Base-by-base conservation (phyloP, 2,329 filamentous ascomycete genomes). In the Beauveria australis region DNA sequence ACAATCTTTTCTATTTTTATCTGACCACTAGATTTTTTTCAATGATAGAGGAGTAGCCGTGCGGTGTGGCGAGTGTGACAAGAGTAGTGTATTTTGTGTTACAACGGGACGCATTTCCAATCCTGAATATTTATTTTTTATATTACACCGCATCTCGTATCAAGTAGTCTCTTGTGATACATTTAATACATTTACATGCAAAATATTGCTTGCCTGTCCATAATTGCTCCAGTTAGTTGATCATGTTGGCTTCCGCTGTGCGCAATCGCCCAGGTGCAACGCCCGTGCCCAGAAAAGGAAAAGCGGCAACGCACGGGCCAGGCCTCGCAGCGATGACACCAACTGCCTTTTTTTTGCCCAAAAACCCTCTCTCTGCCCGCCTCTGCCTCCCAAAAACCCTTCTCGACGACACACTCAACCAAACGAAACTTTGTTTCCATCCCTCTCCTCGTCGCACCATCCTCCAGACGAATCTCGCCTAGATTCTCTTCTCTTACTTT, bases 401-500 rank as follows among this genome's bases (percentile, higher is more conserved):
- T 61, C 24, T 61, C 44, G 19, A 54, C 40, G 59, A 55, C 52
- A 61, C 46, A 61, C 59, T 41, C 33, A 12, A 49, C 26, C 37
- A 61, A 49, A n/a, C 41, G 28, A 53, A 47, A 41, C 53, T 58
- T 48, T 47, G 26, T 44, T 55, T 59, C 43, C 52, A 61, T 55
- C 61, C 22, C 40, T n/a, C 40, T 47, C 52, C 52, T 55, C 57
- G 40, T 60, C 57, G 14, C 33, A n/a, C 57, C 30, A 54, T 59
- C 53, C 57, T 53, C 19, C 22, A 40, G 8, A 22, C 56, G 51
- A 40, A 60, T 44, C 52, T 43, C 60, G 61, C 63, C 48, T 54
- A 40, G 53, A 57, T 54, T 54, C 56, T 53, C 62, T 63, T 61
- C 49, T 60, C 54, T 51, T 52, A 43, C 22, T 51, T 49, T 48